Evolutionary conservation across 192 early-diverging fungal genomes (phyloP).

Genomic region (Mortierella hygrophila): DNA sequence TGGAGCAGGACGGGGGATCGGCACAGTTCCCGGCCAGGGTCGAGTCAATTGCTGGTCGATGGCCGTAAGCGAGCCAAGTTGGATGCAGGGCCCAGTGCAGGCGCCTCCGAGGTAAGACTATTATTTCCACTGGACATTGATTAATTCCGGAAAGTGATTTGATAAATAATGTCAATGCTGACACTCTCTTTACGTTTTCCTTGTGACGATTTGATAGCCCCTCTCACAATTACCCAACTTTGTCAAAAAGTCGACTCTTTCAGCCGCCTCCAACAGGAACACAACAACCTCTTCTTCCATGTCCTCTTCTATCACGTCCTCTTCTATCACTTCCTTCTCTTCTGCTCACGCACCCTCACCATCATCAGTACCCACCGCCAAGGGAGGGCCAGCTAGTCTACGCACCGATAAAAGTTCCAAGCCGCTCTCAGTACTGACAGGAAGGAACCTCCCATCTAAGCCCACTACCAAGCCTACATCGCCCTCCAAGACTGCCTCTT

Average conservation of each 20-base stretch:
- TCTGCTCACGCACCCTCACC: not conserved
- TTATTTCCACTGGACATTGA: no score
- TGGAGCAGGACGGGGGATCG: not conserved
- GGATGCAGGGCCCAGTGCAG: not conserved
- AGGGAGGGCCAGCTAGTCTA: not conserved
- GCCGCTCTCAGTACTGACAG: not conserved
- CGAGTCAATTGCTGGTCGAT: not conserved
- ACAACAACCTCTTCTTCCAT: not conserved
- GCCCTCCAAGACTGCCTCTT: not conserved
- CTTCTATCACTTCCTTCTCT: not conserved
- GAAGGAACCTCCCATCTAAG: not conserved
- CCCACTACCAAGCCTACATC: not conserved
- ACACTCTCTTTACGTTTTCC: no score
- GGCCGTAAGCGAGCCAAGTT: not conserved
- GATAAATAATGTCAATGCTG: no score
- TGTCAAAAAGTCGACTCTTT: not conserved
- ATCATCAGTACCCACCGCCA: not conserved
- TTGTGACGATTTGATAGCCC: not conserved
- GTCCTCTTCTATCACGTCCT: not conserved
- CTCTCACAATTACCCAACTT: slow-evolving; percentile 13
- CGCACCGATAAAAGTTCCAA: not conserved
- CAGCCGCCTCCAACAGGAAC: not conserved
- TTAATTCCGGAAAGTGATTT: no score
- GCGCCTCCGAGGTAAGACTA: not conserved
- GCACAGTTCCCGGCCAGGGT: not conserved